phyloP scores from a whole-genome alignment of 164 flowering plant species.

The Nymphaea thermarum region DNA sequence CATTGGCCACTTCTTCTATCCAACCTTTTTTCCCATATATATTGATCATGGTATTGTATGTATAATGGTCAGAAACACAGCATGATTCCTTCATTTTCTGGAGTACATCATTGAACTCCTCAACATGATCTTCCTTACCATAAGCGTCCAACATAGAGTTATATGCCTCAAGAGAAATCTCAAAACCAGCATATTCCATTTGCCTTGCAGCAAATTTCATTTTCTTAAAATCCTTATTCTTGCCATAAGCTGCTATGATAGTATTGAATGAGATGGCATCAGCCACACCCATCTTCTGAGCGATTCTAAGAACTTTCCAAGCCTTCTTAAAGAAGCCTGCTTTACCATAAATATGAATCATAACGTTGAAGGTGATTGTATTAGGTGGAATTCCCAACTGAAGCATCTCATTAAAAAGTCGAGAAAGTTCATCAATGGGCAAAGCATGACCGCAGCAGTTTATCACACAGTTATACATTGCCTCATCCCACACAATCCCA shows the following conservation, averaged over 20 bases:
- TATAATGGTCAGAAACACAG: conserved; percentile 50
- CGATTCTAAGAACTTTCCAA: conserved; percentile 49
- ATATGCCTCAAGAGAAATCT: conserved; percentile 83
- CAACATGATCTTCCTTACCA: conserved; percentile 69
- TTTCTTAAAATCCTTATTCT: conserved; percentile 40
- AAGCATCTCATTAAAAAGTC: conserved; percentile 73
- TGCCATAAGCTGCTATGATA: conserved; percentile 78
- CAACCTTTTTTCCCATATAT: conserved; percentile 80
- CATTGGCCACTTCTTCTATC: conserved; percentile 76
- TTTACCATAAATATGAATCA: conserved; percentile 75
- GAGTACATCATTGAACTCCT: conserved; percentile 47
- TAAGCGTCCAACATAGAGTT: conserved; percentile 87
- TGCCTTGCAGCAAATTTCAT: conserved; percentile 43
- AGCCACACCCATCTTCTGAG: conserved; percentile 40
- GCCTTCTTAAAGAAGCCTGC: conserved; percentile 62
- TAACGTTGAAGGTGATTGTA: conserved; percentile 62
- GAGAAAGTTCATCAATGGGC: conserved; percentile 81
- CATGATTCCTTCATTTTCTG: conserved; percentile 50
- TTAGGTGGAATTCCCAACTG: conserved; percentile 45
- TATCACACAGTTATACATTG: conserved; percentile 80
- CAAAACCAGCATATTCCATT: conserved; percentile 74
- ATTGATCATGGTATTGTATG: conserved; percentile 78
- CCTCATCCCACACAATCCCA: conserved; percentile 64
- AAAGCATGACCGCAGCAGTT: conserved; percentile 88
- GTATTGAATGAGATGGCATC: conserved; percentile 87